phyloP scores from a whole-genome alignment of 164 flowering plant species.

The Protea cynaroides region DNA sequence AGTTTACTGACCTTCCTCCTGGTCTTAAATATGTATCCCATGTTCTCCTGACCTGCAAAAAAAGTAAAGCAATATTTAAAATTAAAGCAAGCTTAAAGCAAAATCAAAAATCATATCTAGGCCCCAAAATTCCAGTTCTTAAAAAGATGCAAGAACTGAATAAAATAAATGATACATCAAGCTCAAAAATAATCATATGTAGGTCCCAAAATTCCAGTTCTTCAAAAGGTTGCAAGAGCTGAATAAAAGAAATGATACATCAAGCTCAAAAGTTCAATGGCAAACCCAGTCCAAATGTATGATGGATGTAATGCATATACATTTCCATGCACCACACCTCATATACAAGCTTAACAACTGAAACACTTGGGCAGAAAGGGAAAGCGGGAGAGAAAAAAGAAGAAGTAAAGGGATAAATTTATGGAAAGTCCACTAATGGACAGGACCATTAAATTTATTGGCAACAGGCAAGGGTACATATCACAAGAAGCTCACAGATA shows the following conservation, averaged over 20 bases:
- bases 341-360: background rate
- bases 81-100: background rate
- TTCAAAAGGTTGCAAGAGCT: background rate
- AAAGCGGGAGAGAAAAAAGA: too few relatives aligned
- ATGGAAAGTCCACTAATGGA: background rate
- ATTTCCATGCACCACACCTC: too few relatives aligned
- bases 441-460: background rate
- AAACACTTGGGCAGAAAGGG: too few relatives aligned
- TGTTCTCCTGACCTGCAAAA: slow-evolving; percentile 75
- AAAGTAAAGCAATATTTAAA: slow-evolving; percentile 6
- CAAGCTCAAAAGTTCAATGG: background rate
- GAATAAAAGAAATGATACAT: background rate
- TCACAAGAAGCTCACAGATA: background rate
- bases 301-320: too few relatives aligned
- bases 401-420: too few relatives aligned
- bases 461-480: background rate
- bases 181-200: background rate
- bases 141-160: background rate
- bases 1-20: slow-evolving; percentile 72
- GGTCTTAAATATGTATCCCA: slow-evolving; percentile 97
- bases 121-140: background rate
- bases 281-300: background rate
- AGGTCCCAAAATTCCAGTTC: background rate
- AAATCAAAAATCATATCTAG: background rate
- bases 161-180: too few relatives aligned